Evolutionary conservation across 2,329 filamentous ascomycete genomes (phyloP).

Genomic region (Dissoconium aciculare): DNA sequence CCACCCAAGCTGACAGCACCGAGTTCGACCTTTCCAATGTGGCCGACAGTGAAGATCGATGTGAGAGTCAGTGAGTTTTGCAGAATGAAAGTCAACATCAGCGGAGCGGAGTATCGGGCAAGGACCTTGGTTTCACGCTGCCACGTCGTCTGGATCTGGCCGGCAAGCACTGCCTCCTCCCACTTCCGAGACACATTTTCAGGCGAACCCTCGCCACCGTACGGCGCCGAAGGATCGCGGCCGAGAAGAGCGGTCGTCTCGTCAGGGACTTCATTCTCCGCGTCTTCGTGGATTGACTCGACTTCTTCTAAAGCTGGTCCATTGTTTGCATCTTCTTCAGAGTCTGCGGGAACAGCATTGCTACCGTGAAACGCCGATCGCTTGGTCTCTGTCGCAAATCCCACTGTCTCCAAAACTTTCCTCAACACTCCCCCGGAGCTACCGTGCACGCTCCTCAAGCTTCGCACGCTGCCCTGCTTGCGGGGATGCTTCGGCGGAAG

Average conservation of each 20-base stretch:
- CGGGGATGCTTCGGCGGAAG: constrained; percentile 39
- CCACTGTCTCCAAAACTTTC: constrained; percentile 6
- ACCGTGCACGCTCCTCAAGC: constrained; percentile 8
- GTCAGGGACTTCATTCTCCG: constrained; percentile 6
- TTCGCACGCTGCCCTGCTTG: constrained; percentile 12
- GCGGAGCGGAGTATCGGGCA: constrained; percentile 28
- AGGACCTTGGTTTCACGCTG: constrained; percentile 76
- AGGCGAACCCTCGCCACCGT: constrained; percentile 35
- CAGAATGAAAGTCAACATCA: constrained; percentile 35
- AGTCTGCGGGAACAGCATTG: constrained; percentile 14
- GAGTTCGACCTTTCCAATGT: constrained; percentile 34
- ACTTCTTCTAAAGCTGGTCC: background rate
- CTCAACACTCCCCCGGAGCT: constrained; percentile 10
- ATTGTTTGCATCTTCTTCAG: constrained; percentile 6
- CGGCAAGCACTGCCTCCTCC: constrained; percentile 70
- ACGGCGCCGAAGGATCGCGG: constrained; percentile 20
- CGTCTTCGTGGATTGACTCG: constrained; percentile 4
- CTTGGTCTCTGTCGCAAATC: constrained; percentile 6
- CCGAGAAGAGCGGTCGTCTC: constrained; percentile 37
- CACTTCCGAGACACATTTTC: constrained; percentile 57
- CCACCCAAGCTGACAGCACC: constrained; percentile 34
- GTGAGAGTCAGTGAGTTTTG: constrained; percentile 35
- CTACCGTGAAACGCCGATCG: constrained; percentile 20
- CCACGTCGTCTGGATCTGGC: constrained; percentile 80
- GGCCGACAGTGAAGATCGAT: constrained; percentile 35